Conservation (phyloP, 441 rosid genomes). For the Cnidoscolus chayamansa region DNA sequence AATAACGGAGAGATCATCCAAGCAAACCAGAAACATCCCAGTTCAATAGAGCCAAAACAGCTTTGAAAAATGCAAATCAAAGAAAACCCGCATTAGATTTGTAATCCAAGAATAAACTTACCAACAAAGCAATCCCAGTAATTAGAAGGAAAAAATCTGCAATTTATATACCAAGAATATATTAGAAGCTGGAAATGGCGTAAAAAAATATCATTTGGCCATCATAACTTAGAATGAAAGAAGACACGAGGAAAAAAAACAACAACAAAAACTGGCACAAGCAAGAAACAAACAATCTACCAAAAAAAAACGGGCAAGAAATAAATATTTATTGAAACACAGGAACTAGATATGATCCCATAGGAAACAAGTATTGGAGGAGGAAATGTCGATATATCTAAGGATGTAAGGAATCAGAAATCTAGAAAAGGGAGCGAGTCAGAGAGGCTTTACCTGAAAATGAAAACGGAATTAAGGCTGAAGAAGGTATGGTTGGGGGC, state of each 20-base stretch:
- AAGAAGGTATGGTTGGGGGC: background rate
- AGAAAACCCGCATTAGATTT: background rate
- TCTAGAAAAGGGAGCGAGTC: background rate
- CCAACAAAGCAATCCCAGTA: background rate
- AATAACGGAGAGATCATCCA: background rate
- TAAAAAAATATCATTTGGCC: background rate
- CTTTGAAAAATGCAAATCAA: background rate
- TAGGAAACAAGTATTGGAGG: background rate
- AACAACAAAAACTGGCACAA: background rate
- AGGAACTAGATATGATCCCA: background rate
- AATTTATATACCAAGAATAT: background rate
- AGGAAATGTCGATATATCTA: slow-evolving; percentile 18
- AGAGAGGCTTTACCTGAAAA: slow-evolving; percentile 25
- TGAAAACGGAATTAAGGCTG: slow-evolving; percentile 10
- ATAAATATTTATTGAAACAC: background rate
- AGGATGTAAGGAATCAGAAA: background rate
- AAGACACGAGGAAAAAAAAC: too few species aligned
- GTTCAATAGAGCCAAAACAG: background rate
- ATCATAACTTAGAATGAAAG: too few species aligned
- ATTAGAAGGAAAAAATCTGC: background rate
- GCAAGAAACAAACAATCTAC: background rate
- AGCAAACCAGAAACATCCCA: background rate
- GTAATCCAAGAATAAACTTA: background rate
- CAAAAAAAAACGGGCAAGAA: background rate
- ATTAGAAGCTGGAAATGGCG: background rate